phyloP scores from a whole-genome alignment of 495 filamentous ascomycete genomes.

The Saxispiralis lemnorum region DNA sequence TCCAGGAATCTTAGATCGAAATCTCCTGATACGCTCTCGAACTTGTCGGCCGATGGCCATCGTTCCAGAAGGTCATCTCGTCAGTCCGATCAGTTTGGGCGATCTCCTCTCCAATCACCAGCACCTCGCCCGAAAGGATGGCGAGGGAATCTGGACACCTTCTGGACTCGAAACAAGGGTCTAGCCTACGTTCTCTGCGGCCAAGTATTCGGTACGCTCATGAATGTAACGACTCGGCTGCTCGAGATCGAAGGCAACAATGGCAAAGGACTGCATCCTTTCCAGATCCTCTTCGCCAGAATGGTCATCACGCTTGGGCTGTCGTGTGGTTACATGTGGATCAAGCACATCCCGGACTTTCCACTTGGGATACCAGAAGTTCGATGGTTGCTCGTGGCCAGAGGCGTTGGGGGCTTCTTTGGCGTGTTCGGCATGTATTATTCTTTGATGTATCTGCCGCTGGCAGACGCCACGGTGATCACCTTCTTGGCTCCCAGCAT shows the following conservation, averaged over 20 bases:
- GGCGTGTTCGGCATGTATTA: slow-evolving; percentile 71
- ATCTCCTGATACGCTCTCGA: slow-evolving; percentile 22
- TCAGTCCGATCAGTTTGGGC: background rate
- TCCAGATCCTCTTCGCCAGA: slow-evolving; percentile 75
- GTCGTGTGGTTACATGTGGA: slow-evolving; percentile 60
- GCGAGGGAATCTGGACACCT: slow-evolving; percentile 13
- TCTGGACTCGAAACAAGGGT: slow-evolving; percentile 45
- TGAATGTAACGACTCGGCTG: slow-evolving; percentile 71
- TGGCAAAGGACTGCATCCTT: slow-evolving; percentile 58
- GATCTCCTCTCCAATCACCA: background rate
- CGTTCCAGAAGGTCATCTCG: slow-evolving; percentile 5
- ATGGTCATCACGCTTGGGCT: slow-evolving; percentile 60
- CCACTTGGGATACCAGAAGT: slow-evolving; percentile 54
- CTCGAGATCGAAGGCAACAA: slow-evolving; percentile 51
- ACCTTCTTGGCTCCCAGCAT: slow-evolving; percentile 76
- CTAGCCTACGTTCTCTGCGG: slow-evolving; percentile 54
- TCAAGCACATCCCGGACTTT: slow-evolving; percentile 43
- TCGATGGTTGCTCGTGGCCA: slow-evolving; percentile 43
- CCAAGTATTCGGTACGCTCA: slow-evolving; percentile 71
- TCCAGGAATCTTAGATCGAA: slow-evolving; percentile 18
- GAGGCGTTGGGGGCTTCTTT: slow-evolving; percentile 66
- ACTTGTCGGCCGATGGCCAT: slow-evolving; percentile 22
- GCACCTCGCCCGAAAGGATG: slow-evolving; percentile 4
- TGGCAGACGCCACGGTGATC: slow-evolving; percentile 83
- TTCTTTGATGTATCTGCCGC: slow-evolving; percentile 69